A percentile compares a stretch with the other conserved stretches of the same genome.
Evolutionary conservation across 169 alveolate genomes (phyloP).

Genomic region (Perkinsus olseni): DNA sequence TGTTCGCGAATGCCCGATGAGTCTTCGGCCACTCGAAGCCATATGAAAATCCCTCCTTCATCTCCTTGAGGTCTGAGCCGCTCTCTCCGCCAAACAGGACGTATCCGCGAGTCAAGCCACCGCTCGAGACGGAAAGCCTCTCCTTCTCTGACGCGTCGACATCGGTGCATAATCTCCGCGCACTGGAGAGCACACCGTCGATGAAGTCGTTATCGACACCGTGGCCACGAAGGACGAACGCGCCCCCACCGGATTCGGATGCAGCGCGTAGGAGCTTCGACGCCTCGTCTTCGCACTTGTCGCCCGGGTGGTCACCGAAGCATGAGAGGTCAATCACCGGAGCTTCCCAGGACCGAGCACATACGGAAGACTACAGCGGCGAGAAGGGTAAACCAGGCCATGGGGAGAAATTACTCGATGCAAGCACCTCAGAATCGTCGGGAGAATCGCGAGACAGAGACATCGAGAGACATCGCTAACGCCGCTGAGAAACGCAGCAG

Average conservation of each 20-base stretch:
- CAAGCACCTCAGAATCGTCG: too few relatives aligned
- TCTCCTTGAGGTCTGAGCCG: neutral
- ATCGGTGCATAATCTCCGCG: neutral
- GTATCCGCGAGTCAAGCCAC: neutral
- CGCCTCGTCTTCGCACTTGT: neutral
- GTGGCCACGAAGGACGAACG: neutral
- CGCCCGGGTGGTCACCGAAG: neutral
- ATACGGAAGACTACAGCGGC: neutral
- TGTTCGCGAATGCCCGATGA: neutral
- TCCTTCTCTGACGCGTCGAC: neutral
- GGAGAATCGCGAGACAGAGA: too few relatives aligned
- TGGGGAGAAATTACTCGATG: too few relatives aligned
- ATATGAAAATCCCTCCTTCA: neutral
- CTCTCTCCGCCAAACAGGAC: neutral
- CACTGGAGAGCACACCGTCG: neutral
- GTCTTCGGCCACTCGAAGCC: neutral
- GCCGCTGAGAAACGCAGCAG: too few relatives aligned
- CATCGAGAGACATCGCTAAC: too few relatives aligned
- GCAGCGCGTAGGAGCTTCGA: neutral
- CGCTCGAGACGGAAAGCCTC: neutral
- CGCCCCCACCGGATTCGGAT: neutral
- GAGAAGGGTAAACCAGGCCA: too few relatives aligned
- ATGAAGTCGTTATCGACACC: neutral
- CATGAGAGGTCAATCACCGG: neutral
- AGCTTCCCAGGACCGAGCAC: neutral